Base-by-base conservation (phyloP, 1,284 basidiomycete species). In the Puccinia horiana region DNA sequence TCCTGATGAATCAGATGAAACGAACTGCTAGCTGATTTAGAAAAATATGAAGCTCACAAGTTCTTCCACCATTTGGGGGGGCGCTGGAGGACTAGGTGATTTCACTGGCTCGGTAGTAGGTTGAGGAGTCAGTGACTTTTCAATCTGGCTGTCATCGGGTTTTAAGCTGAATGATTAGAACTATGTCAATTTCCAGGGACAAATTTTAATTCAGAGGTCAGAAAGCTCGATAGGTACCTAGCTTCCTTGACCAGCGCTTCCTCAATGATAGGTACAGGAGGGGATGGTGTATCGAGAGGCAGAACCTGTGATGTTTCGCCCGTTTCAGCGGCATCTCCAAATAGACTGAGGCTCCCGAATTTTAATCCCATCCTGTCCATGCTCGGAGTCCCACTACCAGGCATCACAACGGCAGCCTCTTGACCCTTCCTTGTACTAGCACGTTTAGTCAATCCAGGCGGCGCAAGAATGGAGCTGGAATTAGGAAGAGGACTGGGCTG, bases 381-480 rank as follows among this genome's bases (percentile, higher is more conserved):
- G 47, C 26, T 81, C 8, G 80, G 80, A 74, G 80, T 81, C 26
- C 80, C 80, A 69, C 72, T 75, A 18, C 80, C 80, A 26, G 80
- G 80, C 80, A 81, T 81, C n/a, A 81, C 80, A 67, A 81, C 80
- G 12, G 80, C 80, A 40, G 80, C 80, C 52, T 81, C 80, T 52
- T 81, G 80, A 23, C 80, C 80, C 56, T 81, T 81, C 23, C 80
- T 47, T 14, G 80, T 54, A 63, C 70, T 81, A 4, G 72, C 42
- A 18, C 80, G 80, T 67, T 81, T 81, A 8, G 72, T 65, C 29
- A 81, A 72, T 37, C 80, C 80, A 35, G 80, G 80, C 12, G 80
- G 80, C 1, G 80, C 72, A 26, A 73, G 44, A 40, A 81, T 74
- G 23, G 70, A 61, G 44, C 37, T 75, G 35, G 49, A 56, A 37